Percentiles rank a stretch among this genome's conserved stretches.
Evolutionary conservation across 2,329 filamentous ascomycete species (phyloP).

Genomic region (Arthrobotrys sphaeroides): DNA sequence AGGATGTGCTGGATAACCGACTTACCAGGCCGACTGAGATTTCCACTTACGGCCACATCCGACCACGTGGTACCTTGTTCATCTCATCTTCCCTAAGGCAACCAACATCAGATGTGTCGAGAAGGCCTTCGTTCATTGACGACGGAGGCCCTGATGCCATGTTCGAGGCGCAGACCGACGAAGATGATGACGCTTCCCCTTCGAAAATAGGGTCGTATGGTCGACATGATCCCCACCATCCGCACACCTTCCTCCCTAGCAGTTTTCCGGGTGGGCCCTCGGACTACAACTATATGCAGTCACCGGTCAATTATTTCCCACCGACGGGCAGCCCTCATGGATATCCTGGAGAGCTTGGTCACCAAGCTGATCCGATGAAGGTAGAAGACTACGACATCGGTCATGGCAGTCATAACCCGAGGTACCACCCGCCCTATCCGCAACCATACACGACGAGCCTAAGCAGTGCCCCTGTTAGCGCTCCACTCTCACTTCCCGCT

Average conservation of each 20-base stretch:
- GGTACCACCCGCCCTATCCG: conserved; percentile 38
- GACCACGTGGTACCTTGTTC: conserved; percentile 38
- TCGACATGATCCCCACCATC: conserved; percentile 47
- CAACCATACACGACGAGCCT: conserved; percentile 42
- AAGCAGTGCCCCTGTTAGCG: conserved; percentile 41
- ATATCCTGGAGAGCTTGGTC: conserved; percentile 27
- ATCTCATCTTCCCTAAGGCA: conserved; percentile 50
- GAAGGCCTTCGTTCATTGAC: conserved; percentile 49
- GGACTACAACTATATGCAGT: conserved; percentile 46
- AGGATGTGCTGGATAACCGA: conserved; percentile 74
- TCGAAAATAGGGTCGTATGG: conserved; percentile 43
- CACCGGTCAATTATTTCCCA: conserved; percentile 44
- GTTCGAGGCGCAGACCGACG: conserved; percentile 48
- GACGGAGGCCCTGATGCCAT: conserved; percentile 40
- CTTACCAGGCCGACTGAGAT: conserved; percentile 70
- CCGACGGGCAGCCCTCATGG: conserved; percentile 44
- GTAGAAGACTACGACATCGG: conserved; percentile 43
- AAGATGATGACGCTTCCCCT: conserved; percentile 42
- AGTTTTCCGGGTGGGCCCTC: conserved; percentile 46
- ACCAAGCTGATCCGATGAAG: conserved; percentile 38
- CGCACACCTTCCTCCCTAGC: conserved; percentile 45
- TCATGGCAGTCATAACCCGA: conserved; percentile 35
- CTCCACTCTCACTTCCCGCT: conserved; percentile 34
- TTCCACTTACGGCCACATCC: conserved; percentile 26
- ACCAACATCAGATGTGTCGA: conserved; percentile 47